phyloP scores from a whole-genome alignment of 2,329 filamentous ascomycete species.

The Apiospora hydei region DNA sequence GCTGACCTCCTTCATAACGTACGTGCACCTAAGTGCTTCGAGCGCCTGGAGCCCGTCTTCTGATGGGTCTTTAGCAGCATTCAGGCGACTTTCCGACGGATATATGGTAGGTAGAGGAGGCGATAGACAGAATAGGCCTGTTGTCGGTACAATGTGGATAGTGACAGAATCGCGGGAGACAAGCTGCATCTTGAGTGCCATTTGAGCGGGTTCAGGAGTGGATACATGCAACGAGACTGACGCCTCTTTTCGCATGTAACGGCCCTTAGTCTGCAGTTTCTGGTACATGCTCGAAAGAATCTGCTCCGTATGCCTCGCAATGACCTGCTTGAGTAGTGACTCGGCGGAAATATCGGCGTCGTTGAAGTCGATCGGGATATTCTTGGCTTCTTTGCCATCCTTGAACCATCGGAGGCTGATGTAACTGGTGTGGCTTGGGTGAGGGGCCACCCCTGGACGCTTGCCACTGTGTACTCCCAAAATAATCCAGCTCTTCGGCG shows the following conservation, averaged over 20 bases:
- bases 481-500: slow-evolving; percentile 88
- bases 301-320: slow-evolving; percentile 76
- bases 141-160: slow-evolving; percentile 77
- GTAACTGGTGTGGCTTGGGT: slow-evolving; percentile 57
- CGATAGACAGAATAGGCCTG: slow-evolving; percentile 76
- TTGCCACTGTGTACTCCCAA: slow-evolving; percentile 78
- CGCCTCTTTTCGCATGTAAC: slow-evolving; percentile 68
- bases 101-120: slow-evolving; percentile 66
- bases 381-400: slow-evolving; percentile 76
- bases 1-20: slow-evolving; percentile 67
- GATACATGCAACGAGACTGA: slow-evolving; percentile 65
- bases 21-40: slow-evolving; percentile 67
- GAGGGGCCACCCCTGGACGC: slow-evolving; percentile 48
- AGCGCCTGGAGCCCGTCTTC: slow-evolving; percentile 65
- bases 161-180: slow-evolving; percentile 66
- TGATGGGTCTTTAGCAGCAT: slow-evolving; percentile 61
- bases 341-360: slow-evolving; percentile 75
- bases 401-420: slow-evolving; percentile 83
- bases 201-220: slow-evolving; percentile 68
- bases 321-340: slow-evolving; percentile 73
- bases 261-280: slow-evolving; percentile 63
- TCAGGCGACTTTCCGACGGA: slow-evolving; percentile 70
- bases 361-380: slow-evolving; percentile 73
- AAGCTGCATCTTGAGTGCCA: slow-evolving; percentile 72
- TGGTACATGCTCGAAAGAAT: slow-evolving; percentile 73